Conservation (phyloP, 352 stramenopile species). For the Phytophthora tentaculata region DNA sequence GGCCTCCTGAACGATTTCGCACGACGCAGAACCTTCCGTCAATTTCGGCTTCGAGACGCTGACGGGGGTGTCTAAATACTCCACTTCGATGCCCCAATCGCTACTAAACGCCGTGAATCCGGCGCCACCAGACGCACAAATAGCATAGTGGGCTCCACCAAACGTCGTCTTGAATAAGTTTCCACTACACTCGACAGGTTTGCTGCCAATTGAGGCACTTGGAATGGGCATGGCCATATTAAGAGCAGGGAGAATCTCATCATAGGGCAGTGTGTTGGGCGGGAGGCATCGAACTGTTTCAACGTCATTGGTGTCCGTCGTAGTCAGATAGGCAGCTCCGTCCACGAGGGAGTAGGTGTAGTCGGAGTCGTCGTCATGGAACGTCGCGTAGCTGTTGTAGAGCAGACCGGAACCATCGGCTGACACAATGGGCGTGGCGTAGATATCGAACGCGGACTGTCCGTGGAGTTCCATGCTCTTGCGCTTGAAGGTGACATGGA, state of each 20-base stretch:
- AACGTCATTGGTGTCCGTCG: not conserved
- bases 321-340: constrained; percentile 31
- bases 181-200: constrained; percentile 33
- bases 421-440: constrained; percentile 34
- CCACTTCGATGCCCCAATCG: constrained; percentile 39
- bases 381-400: constrained; percentile 35
- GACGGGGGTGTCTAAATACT: constrained; percentile 28
- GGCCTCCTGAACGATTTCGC: constrained; percentile 6
- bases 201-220: constrained; percentile 21
- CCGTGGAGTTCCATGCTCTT: constrained; percentile 38
- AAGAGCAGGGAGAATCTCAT: constrained; percentile 36
- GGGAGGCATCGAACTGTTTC: constrained; percentile 32
- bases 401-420: constrained; percentile 19
- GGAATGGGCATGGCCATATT: constrained; percentile 28
- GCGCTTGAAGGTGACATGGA: constrained; percentile 44
- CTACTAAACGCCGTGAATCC: constrained; percentile 43
- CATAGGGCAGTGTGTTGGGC: constrained; percentile 25
- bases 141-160: constrained; percentile 27
- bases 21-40: constrained; percentile 5
- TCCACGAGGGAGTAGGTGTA: constrained; percentile 27
- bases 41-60: constrained; percentile 14
- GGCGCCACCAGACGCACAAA: constrained; percentile 32
- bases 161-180: constrained; percentile 48
- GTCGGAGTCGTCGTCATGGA: not conserved
- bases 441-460: constrained; percentile 41